Conservation (phyloP, 345 rosid genomes). For the Lepidium sativum region DNA sequence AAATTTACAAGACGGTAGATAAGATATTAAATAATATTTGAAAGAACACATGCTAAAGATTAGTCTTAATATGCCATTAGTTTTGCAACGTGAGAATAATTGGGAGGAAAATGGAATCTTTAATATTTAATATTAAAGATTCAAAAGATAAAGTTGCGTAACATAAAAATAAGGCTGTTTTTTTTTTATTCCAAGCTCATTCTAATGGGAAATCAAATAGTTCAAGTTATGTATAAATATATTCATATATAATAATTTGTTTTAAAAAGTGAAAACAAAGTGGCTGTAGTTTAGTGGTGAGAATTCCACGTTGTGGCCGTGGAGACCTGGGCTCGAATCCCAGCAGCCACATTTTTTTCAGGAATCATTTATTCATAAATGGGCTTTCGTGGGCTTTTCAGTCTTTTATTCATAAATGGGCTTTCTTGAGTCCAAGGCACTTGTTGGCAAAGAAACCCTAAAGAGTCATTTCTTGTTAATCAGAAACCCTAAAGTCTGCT, state of each 20-base stretch:
- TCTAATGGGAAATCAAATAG: background rate
- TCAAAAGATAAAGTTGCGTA: background rate
- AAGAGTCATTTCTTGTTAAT: no score
- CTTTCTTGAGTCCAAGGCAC: no score
- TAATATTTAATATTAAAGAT: background rate
- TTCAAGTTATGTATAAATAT: background rate
- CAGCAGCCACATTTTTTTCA: constrained; percentile 49
- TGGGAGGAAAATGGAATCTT: constrained; percentile 1
- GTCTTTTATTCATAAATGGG: no score
- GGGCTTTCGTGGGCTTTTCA: background rate
- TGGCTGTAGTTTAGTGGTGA: constrained; percentile 81
- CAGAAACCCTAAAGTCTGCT: no score
- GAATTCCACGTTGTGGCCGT: constrained; percentile 90
- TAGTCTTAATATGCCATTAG: constrained; percentile 12
- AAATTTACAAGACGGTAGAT: constrained; percentile 8
- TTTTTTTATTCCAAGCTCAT: constrained; percentile 16
- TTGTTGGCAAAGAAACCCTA: no score
- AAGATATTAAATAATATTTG: constrained; percentile 10
- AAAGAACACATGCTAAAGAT: constrained; percentile 21
- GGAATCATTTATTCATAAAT: no score
- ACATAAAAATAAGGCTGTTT: background rate
- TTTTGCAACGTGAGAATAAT: constrained; percentile 15
- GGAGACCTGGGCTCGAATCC: constrained; percentile 87
- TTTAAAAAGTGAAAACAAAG: accelerated
- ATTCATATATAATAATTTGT: background rate